These are phyloP conservation scores for Myriosclerotinia scirpicola DNA, from an alignment of 2,329 filamentous ascomycete genomes.

Conservation along the genomic window DNA sequence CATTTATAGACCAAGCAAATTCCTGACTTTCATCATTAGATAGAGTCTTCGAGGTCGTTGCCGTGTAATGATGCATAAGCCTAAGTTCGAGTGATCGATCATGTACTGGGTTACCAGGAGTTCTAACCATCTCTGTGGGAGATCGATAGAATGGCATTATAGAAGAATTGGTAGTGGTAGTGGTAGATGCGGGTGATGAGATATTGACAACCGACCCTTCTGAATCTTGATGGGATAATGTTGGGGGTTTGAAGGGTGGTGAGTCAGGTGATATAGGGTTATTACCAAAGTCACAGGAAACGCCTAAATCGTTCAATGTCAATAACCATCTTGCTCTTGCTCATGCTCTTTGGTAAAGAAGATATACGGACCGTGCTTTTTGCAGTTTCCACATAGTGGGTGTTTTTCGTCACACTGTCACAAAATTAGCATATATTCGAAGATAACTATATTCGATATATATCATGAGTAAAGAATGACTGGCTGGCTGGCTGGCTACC, in stretches of 20 bases:
- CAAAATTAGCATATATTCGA: slow-evolving; percentile 13
- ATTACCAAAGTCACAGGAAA: slow-evolving; percentile 62
- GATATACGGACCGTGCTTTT: slow-evolving; percentile 52
- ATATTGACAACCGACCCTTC: slow-evolving; percentile 21
- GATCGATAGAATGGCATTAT: slow-evolving; percentile 31
- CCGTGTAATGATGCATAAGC: slow-evolving; percentile 65
- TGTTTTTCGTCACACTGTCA: slow-evolving; percentile 62
- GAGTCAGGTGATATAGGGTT: slow-evolving; percentile 28
- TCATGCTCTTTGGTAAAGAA: neutral
- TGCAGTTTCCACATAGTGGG: slow-evolving; percentile 64
- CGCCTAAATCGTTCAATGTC: slow-evolving; percentile 41
- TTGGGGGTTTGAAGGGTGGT: slow-evolving; percentile 22
- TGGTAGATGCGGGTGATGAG: slow-evolving; percentile 26
- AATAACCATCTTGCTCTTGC: neutral
- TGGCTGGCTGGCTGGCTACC: slow-evolving; percentile 44
- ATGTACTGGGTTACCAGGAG: slow-evolving; percentile 23
- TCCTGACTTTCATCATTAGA: slow-evolving; percentile 52
- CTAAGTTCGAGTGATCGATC: slow-evolving; percentile 53
- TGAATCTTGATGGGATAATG: neutral
- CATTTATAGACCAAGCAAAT: slow-evolving; percentile 59
- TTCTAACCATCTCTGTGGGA: slow-evolving; percentile 30
- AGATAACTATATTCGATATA: too few relatives aligned
- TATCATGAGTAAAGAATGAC: too few relatives aligned
- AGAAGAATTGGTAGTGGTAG: slow-evolving; percentile 27
- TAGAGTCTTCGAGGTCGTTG: slow-evolving; percentile 59